phyloP scores from a whole-genome alignment of 1,284 basidiomycete species.

The Irpex lacteus region DNA sequence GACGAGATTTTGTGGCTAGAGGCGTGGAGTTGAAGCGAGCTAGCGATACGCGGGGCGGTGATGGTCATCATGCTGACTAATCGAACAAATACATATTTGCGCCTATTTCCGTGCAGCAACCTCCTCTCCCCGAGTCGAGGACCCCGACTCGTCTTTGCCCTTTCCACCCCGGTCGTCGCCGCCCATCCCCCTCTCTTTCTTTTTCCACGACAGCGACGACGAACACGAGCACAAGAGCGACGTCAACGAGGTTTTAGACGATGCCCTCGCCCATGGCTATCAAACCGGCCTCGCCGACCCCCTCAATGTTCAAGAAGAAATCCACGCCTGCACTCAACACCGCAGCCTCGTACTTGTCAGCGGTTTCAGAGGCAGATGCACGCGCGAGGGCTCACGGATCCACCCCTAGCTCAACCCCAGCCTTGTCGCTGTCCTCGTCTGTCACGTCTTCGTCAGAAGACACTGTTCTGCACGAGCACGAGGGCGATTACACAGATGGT shows the following conservation, averaged over 20 bases:
- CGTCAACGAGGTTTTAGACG: conserved; percentile 6
- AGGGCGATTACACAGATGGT: conserved; percentile 47
- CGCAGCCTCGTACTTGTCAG: conserved; percentile 70
- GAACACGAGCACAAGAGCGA: conserved; percentile 14
- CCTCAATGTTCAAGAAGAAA: conserved; percentile 65
- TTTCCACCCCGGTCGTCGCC: conserved; percentile 15
- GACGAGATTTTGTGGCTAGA: neutral
- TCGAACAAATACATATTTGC: conserved; percentile 8
- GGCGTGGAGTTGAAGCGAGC: neutral
- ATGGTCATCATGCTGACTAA: conserved; percentile 10
- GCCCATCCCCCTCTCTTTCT: neutral
- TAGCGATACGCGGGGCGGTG: neutral
- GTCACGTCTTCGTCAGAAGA: conserved; percentile 64
- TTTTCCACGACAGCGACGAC: conserved; percentile 7
- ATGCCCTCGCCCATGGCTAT: conserved; percentile 56
- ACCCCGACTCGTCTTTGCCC: conserved; percentile 1
- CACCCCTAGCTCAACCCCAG: conserved; percentile 56
- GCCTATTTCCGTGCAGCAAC: conserved; percentile 5
- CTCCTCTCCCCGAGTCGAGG: neutral
- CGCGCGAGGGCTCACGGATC: conserved; percentile 43
- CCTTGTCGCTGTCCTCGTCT: conserved; percentile 69
- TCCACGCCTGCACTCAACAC: conserved; percentile 51
- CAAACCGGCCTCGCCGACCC: conserved; percentile 39
- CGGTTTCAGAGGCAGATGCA: conserved; percentile 67
- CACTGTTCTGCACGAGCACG: conserved; percentile 51